Percentiles rank a stretch among this genome's conserved stretches.
Conservation (phyloP, 441 rosid genomes). For the Croton laevigatus region DNA sequence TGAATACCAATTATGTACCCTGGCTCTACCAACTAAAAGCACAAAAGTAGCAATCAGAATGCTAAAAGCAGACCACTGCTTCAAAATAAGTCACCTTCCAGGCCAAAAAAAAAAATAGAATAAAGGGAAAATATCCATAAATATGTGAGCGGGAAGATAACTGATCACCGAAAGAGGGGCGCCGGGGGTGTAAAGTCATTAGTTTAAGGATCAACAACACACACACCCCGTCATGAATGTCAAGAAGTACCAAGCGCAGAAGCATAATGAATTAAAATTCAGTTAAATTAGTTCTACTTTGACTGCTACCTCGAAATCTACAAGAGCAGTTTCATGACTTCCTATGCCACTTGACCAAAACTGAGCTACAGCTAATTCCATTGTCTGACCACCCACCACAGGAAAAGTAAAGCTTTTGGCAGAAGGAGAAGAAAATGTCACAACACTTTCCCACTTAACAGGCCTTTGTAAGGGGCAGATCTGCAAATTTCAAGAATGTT, state of each 20-base stretch:
- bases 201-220: not conserved
- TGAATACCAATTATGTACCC: not conserved
- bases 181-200: too few species aligned
- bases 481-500: slow-evolving; percentile 44
- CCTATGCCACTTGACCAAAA: slow-evolving; percentile 99
- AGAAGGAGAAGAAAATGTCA: slow-evolving; percentile 78
- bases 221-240: not conserved
- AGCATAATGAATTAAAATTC: not conserved
- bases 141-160: too few species aligned
- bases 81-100: too few species aligned
- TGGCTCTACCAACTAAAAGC: too few species aligned
- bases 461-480: slow-evolving; percentile 92
- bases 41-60: too few species aligned
- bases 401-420: slow-evolving; percentile 77
- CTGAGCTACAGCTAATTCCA: slow-evolving; percentile 95
- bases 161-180: too few species aligned
- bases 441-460: slow-evolving; percentile 78
- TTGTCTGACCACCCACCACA: slow-evolving; percentile 85
- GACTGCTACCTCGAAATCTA: slow-evolving; percentile 86
- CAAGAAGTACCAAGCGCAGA: not conserved
- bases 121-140: too few species aligned
- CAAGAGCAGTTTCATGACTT: slow-evolving; percentile 72
- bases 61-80: too few species aligned
- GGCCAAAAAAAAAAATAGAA: too few species aligned
- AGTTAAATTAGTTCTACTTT: not conserved